phyloP scores from a whole-genome alignment of 169 alveolate genomes.

The Plasmodium vivax region DNA sequence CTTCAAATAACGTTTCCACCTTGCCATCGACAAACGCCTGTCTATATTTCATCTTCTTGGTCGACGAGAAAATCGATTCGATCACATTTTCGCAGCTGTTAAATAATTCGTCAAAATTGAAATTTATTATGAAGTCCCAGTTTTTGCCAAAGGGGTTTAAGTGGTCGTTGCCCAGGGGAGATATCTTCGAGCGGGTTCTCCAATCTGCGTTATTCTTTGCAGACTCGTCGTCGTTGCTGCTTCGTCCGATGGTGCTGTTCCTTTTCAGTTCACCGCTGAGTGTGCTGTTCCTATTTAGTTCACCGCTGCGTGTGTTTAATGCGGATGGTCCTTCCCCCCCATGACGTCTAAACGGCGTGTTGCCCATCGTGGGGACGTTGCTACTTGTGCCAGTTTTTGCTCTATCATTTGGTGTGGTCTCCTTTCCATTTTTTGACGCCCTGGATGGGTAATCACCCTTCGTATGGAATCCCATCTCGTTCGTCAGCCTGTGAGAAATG shows the following conservation, averaged over 20 bases:
- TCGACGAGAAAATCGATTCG: slow-evolving; percentile 57
- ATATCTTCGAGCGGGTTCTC: not conserved
- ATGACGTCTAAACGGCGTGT: not conserved
- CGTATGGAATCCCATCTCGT: not conserved
- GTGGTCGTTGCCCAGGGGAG: not conserved
- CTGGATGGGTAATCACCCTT: not conserved
- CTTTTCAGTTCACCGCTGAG: too few relatives aligned
- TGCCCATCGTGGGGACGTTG: not conserved
- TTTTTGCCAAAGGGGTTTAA: slow-evolving; percentile 71
- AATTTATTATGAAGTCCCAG: slow-evolving; percentile 60
- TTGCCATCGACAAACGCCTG: slow-evolving; percentile 75
- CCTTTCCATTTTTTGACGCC: slow-evolving; percentile 4
- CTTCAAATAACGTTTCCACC: slow-evolving; percentile 75
- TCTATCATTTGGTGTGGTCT: not conserved
- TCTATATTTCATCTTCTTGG: slow-evolving; percentile 73
- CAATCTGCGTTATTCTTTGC: not conserved
- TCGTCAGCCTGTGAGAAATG: not conserved
- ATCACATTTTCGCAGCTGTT: slow-evolving; percentile 69
- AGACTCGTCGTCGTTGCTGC: not conserved
- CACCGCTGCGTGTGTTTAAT: not conserved
- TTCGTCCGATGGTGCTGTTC: not conserved
- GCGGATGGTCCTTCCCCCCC: not conserved
- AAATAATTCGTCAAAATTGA: slow-evolving; percentile 72
- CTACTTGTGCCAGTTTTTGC: not conserved
- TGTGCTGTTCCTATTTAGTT: not conserved